Evolutionary conservation across 208 protist species (phyloP).

Genomic region (Dictyostelium gargantuum): DNA sequence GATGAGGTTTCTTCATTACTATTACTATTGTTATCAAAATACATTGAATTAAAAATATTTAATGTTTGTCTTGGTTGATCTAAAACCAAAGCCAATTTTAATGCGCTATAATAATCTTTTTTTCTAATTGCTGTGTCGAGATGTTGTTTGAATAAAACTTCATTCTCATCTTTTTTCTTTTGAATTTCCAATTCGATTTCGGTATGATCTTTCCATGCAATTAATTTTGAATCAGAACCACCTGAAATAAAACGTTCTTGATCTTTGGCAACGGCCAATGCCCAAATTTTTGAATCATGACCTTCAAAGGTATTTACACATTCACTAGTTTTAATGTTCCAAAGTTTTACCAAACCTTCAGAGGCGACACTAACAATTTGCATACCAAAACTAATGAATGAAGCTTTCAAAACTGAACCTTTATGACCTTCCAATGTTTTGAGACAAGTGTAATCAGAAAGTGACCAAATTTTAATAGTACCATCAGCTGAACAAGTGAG

Average conservation of each 20-base stretch:
- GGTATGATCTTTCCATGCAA: slow-evolving; percentile 76
- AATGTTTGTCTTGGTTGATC: slow-evolving; percentile 70
- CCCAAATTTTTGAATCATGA: slow-evolving; percentile 83
- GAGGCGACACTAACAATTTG: slow-evolving; percentile 77
- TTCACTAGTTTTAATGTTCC: slow-evolving; percentile 84
- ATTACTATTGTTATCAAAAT: not conserved
- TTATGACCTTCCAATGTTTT: slow-evolving; percentile 86
- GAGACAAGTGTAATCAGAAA: slow-evolving; percentile 80
- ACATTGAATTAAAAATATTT: slow-evolving; percentile 62
- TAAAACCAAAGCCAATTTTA: slow-evolving; percentile 73
- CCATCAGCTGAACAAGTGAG: slow-evolving; percentile 80
- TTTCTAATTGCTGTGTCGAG: slow-evolving; percentile 65
- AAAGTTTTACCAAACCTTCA: slow-evolving; percentile 85
- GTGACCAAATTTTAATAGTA: slow-evolving; percentile 85
- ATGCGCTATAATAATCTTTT: slow-evolving; percentile 70
- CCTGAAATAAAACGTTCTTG: slow-evolving; percentile 72
- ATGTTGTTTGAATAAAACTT: slow-evolving; percentile 74
- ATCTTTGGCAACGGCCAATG: slow-evolving; percentile 58
- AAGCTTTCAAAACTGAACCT: slow-evolving; percentile 76
- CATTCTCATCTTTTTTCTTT: slow-evolving; percentile 32
- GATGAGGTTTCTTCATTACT: too few species aligned
- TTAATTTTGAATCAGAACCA: slow-evolving; percentile 74
- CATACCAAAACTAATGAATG: slow-evolving; percentile 82
- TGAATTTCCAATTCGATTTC: slow-evolving; percentile 21
- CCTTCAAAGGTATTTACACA: slow-evolving; percentile 82